Conservation (phyloP, 768 basidiomycete genomes). For the Boletus huronensis region DNA sequence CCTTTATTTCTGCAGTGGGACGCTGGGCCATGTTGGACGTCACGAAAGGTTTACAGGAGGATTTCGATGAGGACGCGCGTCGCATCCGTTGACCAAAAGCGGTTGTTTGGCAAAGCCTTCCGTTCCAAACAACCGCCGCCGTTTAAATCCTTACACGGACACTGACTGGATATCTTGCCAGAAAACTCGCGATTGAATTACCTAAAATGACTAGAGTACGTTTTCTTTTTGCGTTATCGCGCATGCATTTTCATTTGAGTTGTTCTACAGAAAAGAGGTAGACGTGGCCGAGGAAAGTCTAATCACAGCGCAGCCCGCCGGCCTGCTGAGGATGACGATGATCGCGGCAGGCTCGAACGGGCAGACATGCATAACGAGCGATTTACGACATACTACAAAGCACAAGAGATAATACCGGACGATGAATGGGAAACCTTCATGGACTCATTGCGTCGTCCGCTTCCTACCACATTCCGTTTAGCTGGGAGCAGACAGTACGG, state of each 20-base stretch:
- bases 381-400: constrained; percentile 64
- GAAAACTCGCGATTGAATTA: background rate
- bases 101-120: constrained; percentile 32
- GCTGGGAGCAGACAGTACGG: constrained; percentile 81
- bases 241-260: background rate
- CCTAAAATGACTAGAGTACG: constrained; percentile 19
- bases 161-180: background rate
- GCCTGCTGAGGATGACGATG: constrained; percentile 35
- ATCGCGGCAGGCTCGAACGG: constrained; percentile 49
- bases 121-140: constrained; percentile 30
- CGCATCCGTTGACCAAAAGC: constrained; percentile 22
- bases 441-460: constrained; percentile 57
- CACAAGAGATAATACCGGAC: constrained; percentile 71
- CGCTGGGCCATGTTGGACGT: constrained; percentile 52
- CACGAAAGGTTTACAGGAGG: constrained; percentile 3
- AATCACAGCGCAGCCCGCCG: constrained; percentile 9
- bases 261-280: constrained; percentile 14
- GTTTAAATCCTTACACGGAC: background rate
- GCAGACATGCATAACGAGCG: constrained; percentile 69
- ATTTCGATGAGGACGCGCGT: constrained; percentile 30
- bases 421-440: constrained; percentile 80
- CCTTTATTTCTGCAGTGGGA: constrained; percentile 56
- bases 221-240: background rate
- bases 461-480: constrained; percentile 94
- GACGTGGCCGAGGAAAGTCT: constrained; percentile 12